These are phyloP conservation scores for Rhodamnia rubescens DNA, from an alignment of 345 rosid genomes.

Conservation along the genomic window DNA sequence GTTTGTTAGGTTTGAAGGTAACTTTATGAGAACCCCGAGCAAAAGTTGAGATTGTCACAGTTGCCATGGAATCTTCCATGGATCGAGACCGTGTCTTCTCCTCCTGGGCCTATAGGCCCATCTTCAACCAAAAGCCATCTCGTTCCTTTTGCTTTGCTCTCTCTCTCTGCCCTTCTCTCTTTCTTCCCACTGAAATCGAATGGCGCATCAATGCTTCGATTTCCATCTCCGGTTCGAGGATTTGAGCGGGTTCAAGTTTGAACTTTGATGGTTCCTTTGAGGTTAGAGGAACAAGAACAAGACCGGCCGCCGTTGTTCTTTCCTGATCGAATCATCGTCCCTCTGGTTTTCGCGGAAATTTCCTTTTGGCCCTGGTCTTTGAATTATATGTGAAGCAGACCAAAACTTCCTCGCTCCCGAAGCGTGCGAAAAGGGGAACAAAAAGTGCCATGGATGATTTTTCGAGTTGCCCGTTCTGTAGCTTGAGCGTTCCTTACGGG, in stretches of 20 bases:
- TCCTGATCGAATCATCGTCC: background rate
- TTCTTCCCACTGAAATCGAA: background rate
- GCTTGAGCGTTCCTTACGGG: slow-evolving; percentile 21
- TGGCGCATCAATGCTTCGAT: background rate
- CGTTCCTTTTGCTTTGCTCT: background rate
- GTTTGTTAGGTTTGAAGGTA: background rate
- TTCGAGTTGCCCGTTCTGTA: slow-evolving; percentile 46
- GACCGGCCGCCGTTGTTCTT: background rate
- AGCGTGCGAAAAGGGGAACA: background rate
- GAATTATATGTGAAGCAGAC: background rate
- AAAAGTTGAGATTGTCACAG: background rate
- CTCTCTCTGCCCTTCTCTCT: background rate
- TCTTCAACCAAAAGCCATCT: background rate
- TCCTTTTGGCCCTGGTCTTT: background rate
- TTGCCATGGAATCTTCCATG: background rate
- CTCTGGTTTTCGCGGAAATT: background rate
- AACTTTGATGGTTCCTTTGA: background rate
- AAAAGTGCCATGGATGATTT: slow-evolving; percentile 1
- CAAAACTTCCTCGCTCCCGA: background rate
- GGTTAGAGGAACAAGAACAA: background rate
- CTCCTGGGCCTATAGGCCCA: background rate
- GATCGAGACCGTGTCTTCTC: background rate
- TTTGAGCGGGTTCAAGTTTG: background rate
- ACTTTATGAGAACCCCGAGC: background rate
- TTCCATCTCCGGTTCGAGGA: background rate